phyloP scores from a whole-genome alignment of 129 eudicot species.

The Lonicera japonica region DNA sequence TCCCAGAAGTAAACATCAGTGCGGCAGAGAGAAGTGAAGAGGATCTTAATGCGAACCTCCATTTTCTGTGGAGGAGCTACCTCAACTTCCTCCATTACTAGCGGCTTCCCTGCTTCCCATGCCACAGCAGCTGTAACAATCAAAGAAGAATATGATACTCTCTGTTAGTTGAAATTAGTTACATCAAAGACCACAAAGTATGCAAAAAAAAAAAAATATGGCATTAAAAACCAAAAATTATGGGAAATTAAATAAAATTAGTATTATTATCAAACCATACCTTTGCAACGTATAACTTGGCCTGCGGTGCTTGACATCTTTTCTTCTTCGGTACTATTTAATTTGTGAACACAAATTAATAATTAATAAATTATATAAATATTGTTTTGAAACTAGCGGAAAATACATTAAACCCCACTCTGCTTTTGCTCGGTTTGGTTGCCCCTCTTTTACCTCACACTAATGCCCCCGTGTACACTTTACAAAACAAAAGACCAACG shows the following conservation, averaged over 20 bases:
- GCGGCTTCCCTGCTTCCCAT: constrained; percentile 83
- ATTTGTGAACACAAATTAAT: background rate
- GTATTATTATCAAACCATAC: constrained; percentile 8
- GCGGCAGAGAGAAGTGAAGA: constrained; percentile 70
- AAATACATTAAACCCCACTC: too few species aligned
- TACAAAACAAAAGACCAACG: too few species aligned
- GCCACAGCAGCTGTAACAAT: constrained; percentile 63
- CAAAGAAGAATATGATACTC: too few species aligned
- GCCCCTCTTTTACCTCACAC: too few species aligned
- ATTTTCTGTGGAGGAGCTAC: constrained; percentile 80
- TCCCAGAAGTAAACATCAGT: constrained; percentile 92
- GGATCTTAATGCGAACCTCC: constrained; percentile 76
- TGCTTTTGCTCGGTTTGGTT: too few species aligned
- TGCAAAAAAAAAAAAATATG: too few species aligned
- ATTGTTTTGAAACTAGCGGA: too few species aligned
- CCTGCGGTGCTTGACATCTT: constrained; percentile 36
- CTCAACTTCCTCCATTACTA: constrained; percentile 76
- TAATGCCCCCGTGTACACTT: too few species aligned
- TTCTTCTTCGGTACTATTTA: background rate
- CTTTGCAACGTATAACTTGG: constrained; percentile 60
- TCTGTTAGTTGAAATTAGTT: too few species aligned
- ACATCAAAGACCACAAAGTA: too few species aligned
- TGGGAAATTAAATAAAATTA: background rate
- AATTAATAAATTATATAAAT: too few species aligned
- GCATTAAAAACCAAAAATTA: background rate